Base-by-base conservation (phyloP, 805 yeast genomes). In the Zygotorulaspora danielsina region DNA sequence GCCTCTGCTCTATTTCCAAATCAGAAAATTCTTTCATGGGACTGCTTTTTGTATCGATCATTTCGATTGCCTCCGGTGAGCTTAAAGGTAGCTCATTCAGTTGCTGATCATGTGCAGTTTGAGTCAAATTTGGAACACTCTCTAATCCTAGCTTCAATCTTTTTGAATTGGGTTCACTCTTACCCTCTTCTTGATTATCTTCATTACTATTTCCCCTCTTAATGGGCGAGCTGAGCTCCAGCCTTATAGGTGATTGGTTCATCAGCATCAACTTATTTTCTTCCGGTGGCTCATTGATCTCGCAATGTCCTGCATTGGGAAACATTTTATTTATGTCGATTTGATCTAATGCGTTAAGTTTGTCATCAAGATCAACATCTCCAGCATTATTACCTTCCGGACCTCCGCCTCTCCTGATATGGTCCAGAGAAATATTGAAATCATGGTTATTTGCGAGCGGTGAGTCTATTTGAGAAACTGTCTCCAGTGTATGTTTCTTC, bases 1-100 rank as follows among this genome's bases (percentile, higher is more conserved):
- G 24, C 9, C 15, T 18, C 15, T 27, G 31, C 8, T 27, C 31
- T 5, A n/a, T 9, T 12, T 27, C 36, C n/a, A 17, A 13, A 17
- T 37, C 31, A 12, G 27, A 27, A 15, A 35, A 25, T 12, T 40
- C 47, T 31, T 29, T 44, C 37, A 25, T 38, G 19, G 44, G 47
- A 28, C 48, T 41, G 27, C 42, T 44, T 17, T 38, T 44, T 4
- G 42, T 24, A 5, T 41, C 45, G 12, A 44, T 27, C 61, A 59
- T 57, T 38, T 54, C 55, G 15, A 59, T 59, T n/a, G 50, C 52
- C 17, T 43, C 53, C 1, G 62, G 63, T 4, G 60, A 53, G 6
- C 38, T 34, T 18, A 28, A 29, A 9, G 36, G 19, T 13, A 15
- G 21, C n/a, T 12, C 35, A n/a, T 25, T 15, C 9, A 10, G 19